Evolutionary conservation across 2,329 filamentous ascomycete genomes (phyloP), one percentile per base, ranked within the genome.

Genomic region (Fusarium staphyleae): DNA sequence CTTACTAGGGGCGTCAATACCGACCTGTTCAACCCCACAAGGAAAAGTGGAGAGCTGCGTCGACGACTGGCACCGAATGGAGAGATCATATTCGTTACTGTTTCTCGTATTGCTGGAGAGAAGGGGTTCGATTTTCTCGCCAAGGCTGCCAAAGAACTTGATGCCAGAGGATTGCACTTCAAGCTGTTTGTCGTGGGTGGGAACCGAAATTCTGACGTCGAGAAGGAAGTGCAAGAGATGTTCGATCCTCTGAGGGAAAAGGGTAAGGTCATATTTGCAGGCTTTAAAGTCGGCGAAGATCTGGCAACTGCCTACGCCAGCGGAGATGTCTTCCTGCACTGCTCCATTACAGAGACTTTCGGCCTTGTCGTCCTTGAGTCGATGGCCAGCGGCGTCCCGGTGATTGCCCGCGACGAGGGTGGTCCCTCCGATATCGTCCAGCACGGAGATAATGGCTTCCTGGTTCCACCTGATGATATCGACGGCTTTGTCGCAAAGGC

Each of bases 111-210:
- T 18, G 87, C 87, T 0, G 85, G 85, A 2, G 87, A 90, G 67
- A 90, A 90, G 66, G 87, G 87, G 0, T 89, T 89, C 63, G 82
- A 84, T 37, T 90, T 89, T 64, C 75, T 90, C 18, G 82, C 86
- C 4, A 72, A 80, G 44, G 84, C 77, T 1, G 81, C 80, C 11
- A 74, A 73, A 33, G 77, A 78, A 52, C 73, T 90, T n/a, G 80
- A 82, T 33, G 75, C 76, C 10, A 77, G 78, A 10, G 80, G 81
- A 1, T 69, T 89, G 12, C 69, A 76, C 8, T 90, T 87, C 74
- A 87, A 83, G 66, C 78, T 90, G 4, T 76, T 88, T 58, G 81
- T 89, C 48, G 86, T 89, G 0, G 87, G 87, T 14, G 86, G 87
- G 3, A 90, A 89, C 71, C 79, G 82, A 48, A 89, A 87, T 65